Evolutionary conservation across 116 monocot genomes (phyloP), one percentile per base, ranked within the genome.

Genomic region (Phalaenopsis hybrid): DNA sequence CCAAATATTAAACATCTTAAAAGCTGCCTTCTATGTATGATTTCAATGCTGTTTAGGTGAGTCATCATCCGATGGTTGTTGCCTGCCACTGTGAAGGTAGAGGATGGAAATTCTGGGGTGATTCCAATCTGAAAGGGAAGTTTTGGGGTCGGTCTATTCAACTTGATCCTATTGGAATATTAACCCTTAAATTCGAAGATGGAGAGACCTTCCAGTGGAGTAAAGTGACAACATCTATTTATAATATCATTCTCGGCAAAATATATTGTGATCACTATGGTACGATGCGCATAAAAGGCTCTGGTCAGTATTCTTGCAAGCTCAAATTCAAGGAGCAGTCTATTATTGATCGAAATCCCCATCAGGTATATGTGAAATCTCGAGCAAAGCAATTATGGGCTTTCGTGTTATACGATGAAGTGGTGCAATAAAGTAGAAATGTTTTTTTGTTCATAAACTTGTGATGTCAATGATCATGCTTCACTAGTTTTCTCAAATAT

Each of bases 231-330:
- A 96, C 96, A 57, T 93, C 93, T 61, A 96, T 96, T 76, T 96
- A 96, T 79, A 96, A 96, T 81, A 96, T 96, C 68, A 96, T 96
- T 82, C 83, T 93, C 41, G 96, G 96, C 31, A 96, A 96, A 86
- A 93, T 96, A 44, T 96, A 96, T 57, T 96, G 96, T 83, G 93
- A 96, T 82, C 96, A 96, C 80, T 96, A 96, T 90, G 96, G 96
- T 80, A 92, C 96, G 4, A 96, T 96, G 96, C 88, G 93, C 31
- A 93, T 96, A 83, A 89, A 82, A 73, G 96, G 96, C 55, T 93
- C 79, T 82, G 90, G 89, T 33, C 84, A 93, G 51, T 93, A 96
- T 81, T 96, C 96, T 75, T 96, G 96, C 84, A 96, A 96, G 69
- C 88, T 96, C 79, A 96, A 96, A 75, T 96, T 96, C 49, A 96